Evolutionary conservation across 2,329 filamentous ascomycete species (phyloP), one percentile per base, ranked within the genome.

Genomic region (Stemphylium lycopersici): DNA sequence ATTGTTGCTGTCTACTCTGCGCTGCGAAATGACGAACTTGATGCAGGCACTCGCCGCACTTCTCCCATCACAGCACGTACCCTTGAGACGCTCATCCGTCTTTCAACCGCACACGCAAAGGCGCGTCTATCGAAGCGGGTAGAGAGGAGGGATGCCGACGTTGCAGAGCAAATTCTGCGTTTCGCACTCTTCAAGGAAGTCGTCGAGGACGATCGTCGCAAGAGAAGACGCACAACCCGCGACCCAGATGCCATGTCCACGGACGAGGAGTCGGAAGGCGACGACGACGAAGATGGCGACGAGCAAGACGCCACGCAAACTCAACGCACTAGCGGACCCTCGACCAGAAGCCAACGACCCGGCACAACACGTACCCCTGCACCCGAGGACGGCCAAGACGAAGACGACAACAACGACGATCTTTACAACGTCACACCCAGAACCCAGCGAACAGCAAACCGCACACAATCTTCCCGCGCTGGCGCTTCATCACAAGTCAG

Each of bases 161-260:
- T 92, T 31, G 95, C 95, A 8, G 93, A 99, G 74, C 84, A 87
- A 7, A 96, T 99, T 62, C 79, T 99, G 29, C 86, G 95, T 15
- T 99, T 97, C 70, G 96, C 95, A 2, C 83, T 99, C 32, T 99
- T 99, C 84, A 98, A 98, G 75, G 95, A 99, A 78, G 88, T 99
- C 0, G 83, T 96, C 3, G 83, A 86, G 63, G 82, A 85, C 61
- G 88, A 92, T 73, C 90, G 92, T 53, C 85, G 87, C 65, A 95
- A 93, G 81, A 89, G 95, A 77, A 86, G 93, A 66, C 88, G 91
- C 76, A 88, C 90, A 66, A 89, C 84, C 5, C 81, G 83, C 26
- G 81, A 82, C 31, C 79, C 83, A 13, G 84, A 83, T 44, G 77
- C 76, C 12, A 79, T 81, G 76, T 80, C 78, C 6, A 72, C 87